Evolutionary conservation across 768 basidiomycete genomes (phyloP).

Genomic region (Gelatoporia subvermispora): DNA sequence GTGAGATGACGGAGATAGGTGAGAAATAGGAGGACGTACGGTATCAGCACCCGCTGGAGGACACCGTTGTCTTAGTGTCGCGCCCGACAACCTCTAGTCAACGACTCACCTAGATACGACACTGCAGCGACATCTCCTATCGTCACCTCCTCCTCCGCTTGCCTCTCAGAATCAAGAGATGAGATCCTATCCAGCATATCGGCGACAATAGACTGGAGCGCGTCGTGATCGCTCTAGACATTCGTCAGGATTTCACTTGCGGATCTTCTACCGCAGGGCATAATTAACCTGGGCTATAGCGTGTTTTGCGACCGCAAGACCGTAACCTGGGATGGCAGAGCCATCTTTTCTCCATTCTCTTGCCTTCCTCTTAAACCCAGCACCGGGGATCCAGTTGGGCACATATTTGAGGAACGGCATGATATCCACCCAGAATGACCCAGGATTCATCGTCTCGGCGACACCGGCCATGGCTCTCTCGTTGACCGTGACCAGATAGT

Average conservation of each 20-base stretch:
- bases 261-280: constrained; percentile 4
- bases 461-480: constrained; percentile 33
- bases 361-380: neutral
- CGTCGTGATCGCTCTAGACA: neutral
- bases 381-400: constrained; percentile 7
- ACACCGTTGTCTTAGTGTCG: neutral
- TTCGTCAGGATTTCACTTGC: constrained; percentile 13
- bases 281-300: neutral
- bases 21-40: constrained; percentile 2
- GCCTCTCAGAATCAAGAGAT: constrained; percentile 10
- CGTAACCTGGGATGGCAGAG: too few species aligned
- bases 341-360: too few species aligned
- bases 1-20: constrained; percentile 28
- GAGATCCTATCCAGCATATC: constrained; percentile 6
- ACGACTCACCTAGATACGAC: constrained; percentile 13
- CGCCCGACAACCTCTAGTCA: too few species aligned
- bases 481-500: constrained; percentile 39
- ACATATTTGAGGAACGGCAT: constrained; percentile 2
- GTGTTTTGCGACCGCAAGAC: too few species aligned
- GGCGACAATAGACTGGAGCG: neutral
- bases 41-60: constrained; percentile 17
- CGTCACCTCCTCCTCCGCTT: constrained; percentile 6
- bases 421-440: neutral
- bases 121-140: constrained; percentile 12
- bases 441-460: constrained; percentile 25